Evolutionary conservation across 371 early-diverging fungal species (phyloP).

Genomic region (Syncephalastrum sp.): DNA sequence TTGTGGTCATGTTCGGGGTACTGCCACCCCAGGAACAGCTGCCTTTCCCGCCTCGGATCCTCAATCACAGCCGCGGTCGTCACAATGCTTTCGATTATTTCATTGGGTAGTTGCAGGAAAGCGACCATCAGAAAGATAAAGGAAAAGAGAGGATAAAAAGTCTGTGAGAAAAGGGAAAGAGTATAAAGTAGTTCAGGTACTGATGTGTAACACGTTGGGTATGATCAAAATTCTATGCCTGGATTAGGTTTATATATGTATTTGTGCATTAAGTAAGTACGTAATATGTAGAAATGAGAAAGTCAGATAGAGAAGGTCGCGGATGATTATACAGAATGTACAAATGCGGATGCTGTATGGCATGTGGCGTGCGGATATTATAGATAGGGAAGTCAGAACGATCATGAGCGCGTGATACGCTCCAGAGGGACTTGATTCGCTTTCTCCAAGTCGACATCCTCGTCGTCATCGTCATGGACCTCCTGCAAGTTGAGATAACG

Average conservation of each 20-base stretch:
- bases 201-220: too few species aligned
- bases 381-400: too few species aligned
- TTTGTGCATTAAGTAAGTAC: too few species aligned
- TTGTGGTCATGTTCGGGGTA: slow-evolving; percentile 38
- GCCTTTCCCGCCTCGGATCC: slow-evolving; percentile 7
- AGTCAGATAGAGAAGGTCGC: too few species aligned
- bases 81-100: slow-evolving; percentile 37
- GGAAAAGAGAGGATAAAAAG: slow-evolving; percentile 3
- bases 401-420: too few species aligned
- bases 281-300: too few species aligned
- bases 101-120: slow-evolving; percentile 34
- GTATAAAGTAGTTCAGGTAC: background rate
- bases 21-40: slow-evolving; percentile 34
- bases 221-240: too few species aligned
- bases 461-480: slow-evolving; percentile 12
- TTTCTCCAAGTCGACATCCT: slow-evolving; percentile 27
- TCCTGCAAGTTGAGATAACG: slow-evolving; percentile 11
- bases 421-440: background rate
- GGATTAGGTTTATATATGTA: too few species aligned
- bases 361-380: too few species aligned
- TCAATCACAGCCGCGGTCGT: slow-evolving; percentile 18
- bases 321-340: too few species aligned
- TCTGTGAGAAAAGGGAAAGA: slow-evolving; percentile 2
- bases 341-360: too few species aligned
- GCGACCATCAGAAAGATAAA: background rate